phyloP scores from a whole-genome alignment of 176 grass and related monocot species.

The Urochloa ruziziensis region DNA sequence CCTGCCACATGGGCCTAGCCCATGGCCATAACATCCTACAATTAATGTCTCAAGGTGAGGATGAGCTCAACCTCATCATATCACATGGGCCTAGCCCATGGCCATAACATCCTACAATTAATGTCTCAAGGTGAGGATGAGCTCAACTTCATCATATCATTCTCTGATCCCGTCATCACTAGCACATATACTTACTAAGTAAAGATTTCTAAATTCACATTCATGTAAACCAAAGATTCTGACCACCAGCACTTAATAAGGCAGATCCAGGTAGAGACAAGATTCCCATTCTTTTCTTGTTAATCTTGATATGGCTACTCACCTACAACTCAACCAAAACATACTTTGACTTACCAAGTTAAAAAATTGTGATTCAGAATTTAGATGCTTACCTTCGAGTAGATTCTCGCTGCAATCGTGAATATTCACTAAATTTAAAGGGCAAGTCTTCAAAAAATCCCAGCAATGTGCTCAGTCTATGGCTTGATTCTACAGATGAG shows the following conservation, averaged over 20 bases:
- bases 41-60: conserved; percentile 3
- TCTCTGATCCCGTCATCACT: background rate
- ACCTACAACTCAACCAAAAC: background rate
- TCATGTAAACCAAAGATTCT: background rate
- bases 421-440: conserved; percentile 91
- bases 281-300: background rate
- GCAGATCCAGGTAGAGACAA: background rate
- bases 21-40: background rate
- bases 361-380: conserved; percentile 16
- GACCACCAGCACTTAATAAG: background rate
- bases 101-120: background rate
- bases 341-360: background rate
- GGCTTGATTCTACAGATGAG: conserved; percentile 85
- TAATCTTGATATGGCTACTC: background rate
- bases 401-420: conserved; percentile 78
- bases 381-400: conserved; percentile 63
- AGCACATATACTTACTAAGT: background rate
- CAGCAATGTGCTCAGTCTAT: conserved; percentile 82
- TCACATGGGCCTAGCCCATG: background rate
- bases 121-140: conserved; percentile 7
- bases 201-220: background rate
- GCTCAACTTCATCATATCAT: background rate
- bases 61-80: background rate
- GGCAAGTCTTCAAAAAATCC: conserved; percentile 76
- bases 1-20: background rate